These are phyloP conservation scores for Neonectria coccinea DNA, from an alignment of 2,329 filamentous ascomycete genomes.

Conservation along the genomic window DNA sequence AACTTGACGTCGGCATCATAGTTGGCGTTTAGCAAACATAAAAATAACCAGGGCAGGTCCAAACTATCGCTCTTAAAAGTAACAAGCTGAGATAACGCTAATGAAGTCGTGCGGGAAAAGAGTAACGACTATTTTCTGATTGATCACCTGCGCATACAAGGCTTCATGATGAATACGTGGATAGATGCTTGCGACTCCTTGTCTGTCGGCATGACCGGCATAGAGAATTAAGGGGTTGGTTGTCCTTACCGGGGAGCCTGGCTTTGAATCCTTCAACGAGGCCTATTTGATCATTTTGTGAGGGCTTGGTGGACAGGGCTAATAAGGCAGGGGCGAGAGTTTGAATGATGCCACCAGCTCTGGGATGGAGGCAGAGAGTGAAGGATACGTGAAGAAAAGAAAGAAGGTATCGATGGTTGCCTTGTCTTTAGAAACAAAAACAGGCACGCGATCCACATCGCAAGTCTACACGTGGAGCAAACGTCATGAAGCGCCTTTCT, in stretches of 20 bases:
- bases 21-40: too few species aligned
- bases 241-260: background rate
- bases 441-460: background rate
- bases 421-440: background rate
- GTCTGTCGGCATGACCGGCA: background rate
- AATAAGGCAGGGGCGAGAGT: background rate
- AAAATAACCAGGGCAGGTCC: too few species aligned
- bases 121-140: background rate
- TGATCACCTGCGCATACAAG: background rate
- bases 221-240: background rate
- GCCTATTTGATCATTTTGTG: background rate
- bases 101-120: too few species aligned
- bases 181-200: background rate
- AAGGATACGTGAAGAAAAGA: background rate
- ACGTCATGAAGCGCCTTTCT: constrained; percentile 6
- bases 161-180: background rate
- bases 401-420: background rate
- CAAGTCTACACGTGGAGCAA: background rate
- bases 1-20: too few species aligned
- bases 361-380: background rate
- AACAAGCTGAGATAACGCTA: too few species aligned
- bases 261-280: background rate
- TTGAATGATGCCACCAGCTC: background rate
- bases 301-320: background rate
- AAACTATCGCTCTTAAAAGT: too few species aligned